Evolutionary conservation across 1,284 basidiomycete species (phyloP).

Genomic region (Ceratobasidium sp.): DNA sequence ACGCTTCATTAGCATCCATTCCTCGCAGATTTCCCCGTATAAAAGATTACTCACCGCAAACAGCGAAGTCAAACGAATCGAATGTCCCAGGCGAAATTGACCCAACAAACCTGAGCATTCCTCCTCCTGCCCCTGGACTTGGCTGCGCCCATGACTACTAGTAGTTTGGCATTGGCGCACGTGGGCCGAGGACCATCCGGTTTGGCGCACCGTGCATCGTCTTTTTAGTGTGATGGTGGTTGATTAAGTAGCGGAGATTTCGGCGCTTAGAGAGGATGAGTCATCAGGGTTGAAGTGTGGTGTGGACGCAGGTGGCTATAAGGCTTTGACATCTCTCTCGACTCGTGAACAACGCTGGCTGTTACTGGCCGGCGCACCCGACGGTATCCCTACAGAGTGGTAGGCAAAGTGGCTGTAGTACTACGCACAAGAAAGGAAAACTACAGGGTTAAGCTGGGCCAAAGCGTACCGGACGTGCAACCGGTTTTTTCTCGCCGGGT

Average conservation of each 20-base stretch:
- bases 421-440: too few relatives aligned
- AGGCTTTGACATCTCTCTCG: too few relatives aligned
- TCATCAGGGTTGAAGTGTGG: neutral
- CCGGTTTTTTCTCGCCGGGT: too few relatives aligned
- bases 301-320: neutral
- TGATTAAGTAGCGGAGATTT: too few relatives aligned
- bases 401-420: too few relatives aligned
- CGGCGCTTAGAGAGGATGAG: neutral
- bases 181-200: constrained; percentile 83
- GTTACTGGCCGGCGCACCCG: too few relatives aligned
- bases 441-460: too few relatives aligned
- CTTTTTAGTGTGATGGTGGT: constrained; percentile 12
- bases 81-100: constrained; percentile 93
- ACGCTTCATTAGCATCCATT: neutral
- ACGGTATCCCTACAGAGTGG: too few relatives aligned
- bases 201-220: constrained; percentile 72
- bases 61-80: constrained; percentile 81
- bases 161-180: constrained; percentile 81
- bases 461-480: too few relatives aligned
- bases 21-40: constrained; percentile 6
- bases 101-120: constrained; percentile 75
- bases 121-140: constrained; percentile 68
- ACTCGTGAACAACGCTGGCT: too few relatives aligned
- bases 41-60: constrained; percentile 68
- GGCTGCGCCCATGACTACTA: constrained; percentile 81